phyloP scores from a whole-genome alignment of 2,329 filamentous ascomycete species.

The Sordariomycetes sp. region DNA sequence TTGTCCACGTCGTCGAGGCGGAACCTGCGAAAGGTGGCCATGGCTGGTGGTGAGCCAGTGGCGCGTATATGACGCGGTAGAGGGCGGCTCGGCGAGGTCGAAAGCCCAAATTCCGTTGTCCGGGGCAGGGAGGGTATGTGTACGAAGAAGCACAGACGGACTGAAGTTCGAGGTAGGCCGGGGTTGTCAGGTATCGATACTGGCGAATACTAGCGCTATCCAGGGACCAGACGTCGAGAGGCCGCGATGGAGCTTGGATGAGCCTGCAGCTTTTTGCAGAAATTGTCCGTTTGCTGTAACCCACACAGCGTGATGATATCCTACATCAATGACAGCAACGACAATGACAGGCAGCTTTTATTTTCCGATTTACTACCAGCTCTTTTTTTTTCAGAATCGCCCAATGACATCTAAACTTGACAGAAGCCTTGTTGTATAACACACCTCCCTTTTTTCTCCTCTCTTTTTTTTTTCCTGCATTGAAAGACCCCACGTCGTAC shows the following conservation, averaged over 20 bases:
- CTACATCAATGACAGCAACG: too few relatives aligned
- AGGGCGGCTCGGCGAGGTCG: not conserved
- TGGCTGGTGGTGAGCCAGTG: conserved; percentile 21
- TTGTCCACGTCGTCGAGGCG: conserved; percentile 74
- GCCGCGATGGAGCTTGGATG: not conserved
- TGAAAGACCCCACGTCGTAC: too few relatives aligned
- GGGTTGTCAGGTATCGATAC: not conserved
- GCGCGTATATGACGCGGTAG: not conserved
- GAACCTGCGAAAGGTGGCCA: conserved; percentile 83
- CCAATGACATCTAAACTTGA: too few relatives aligned
- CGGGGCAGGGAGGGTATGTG: not conserved
- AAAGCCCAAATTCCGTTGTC: not conserved
- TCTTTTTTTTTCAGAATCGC: too few relatives aligned
- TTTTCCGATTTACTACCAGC: too few relatives aligned
- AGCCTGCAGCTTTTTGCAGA: not conserved
- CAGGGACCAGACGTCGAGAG: not conserved
- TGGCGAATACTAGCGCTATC: not conserved
- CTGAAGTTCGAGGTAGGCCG: not conserved
- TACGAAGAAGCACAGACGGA: not conserved
- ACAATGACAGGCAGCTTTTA: too few relatives aligned
- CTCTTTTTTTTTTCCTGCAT: too few relatives aligned
- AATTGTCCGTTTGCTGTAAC: not conserved
- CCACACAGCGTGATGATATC: not conserved
- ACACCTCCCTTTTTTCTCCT: too few relatives aligned
- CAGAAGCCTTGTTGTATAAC: too few relatives aligned